phyloP scores from a whole-genome alignment of 2,329 filamentous ascomycete species.

The Coleophoma cylindrospora region DNA sequence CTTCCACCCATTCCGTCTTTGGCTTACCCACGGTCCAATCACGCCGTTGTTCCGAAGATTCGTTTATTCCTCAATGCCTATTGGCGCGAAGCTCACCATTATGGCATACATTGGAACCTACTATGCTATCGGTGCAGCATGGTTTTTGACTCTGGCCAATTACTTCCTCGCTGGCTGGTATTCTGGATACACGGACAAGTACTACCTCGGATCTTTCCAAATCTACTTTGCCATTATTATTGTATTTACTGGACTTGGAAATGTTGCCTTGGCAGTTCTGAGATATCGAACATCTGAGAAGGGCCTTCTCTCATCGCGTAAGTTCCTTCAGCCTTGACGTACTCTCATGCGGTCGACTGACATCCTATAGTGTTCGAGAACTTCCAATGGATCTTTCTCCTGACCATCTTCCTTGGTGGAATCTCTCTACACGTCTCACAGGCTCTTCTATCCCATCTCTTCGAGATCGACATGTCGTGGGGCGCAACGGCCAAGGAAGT shows the following conservation, averaged over 20 bases:
- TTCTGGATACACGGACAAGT: constrained; percentile 73
- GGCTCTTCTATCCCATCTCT: constrained; percentile 74
- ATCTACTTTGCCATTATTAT: constrained; percentile 78
- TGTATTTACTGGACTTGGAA: constrained; percentile 72
- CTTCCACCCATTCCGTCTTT: constrained; percentile 72
- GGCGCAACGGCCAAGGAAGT: constrained; percentile 69
- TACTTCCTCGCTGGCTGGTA: constrained; percentile 75
- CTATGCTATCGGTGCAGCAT: constrained; percentile 72
- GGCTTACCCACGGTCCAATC: constrained; percentile 70
- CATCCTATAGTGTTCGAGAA: constrained; percentile 43
- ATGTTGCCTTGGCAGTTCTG: constrained; percentile 66
- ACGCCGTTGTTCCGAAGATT: constrained; percentile 74
- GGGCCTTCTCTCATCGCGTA: constrained; percentile 39
- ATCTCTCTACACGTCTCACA: constrained; percentile 74
- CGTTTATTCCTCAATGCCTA: constrained; percentile 65
- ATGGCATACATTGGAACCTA: constrained; percentile 76
- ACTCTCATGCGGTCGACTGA: too few species aligned
- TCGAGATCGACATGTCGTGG: constrained; percentile 80
- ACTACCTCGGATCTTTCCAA: constrained; percentile 74
- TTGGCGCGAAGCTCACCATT: constrained; percentile 72
- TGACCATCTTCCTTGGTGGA: constrained; percentile 79
- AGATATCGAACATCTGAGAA: constrained; percentile 66
- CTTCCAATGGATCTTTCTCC: constrained; percentile 65
- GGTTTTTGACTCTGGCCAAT: constrained; percentile 68
- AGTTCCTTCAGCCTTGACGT: neutral